Conservation (phyloP, 495 filamentous ascomycete genomes). For the Cercophora samala region DNA sequence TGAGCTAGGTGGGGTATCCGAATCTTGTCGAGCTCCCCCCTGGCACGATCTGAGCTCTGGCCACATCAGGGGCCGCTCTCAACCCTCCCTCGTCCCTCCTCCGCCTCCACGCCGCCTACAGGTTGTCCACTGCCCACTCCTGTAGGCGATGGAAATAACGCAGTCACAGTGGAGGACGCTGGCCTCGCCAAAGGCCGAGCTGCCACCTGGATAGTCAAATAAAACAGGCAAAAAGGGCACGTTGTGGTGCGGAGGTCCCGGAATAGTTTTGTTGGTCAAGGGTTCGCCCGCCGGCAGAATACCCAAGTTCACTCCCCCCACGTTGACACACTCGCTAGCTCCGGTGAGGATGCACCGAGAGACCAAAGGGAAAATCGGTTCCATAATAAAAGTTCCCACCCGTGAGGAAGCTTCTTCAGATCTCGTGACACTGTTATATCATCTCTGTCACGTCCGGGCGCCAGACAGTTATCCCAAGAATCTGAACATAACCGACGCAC, state of each 20-base stretch:
- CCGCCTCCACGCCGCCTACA: not conserved
- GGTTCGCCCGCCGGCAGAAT: slow-evolving; percentile 21
- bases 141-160: slow-evolving; percentile 19
- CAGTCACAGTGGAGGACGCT: slow-evolving; percentile 8
- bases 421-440: slow-evolving; percentile 1
- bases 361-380: slow-evolving; percentile 2
- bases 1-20: not conserved
- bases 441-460: not conserved
- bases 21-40: slow-evolving; percentile 5
- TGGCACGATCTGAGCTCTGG: not conserved
- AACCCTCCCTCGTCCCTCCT: not conserved
- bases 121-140: slow-evolving; percentile 2
- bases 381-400: not conserved
- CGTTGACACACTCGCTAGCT: slow-evolving; percentile 1
- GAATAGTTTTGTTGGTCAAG: slow-evolving; percentile 8
- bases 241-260: slow-evolving; percentile 15
- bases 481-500: not conserved
- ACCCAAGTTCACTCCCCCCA: slow-evolving; percentile 12
- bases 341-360: not conserved
- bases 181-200: slow-evolving; percentile 8
- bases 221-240: slow-evolving; percentile 20
- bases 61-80: not conserved
- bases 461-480: not conserved
- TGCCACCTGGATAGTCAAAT: slow-evolving; percentile 3
- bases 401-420: not conserved